These are phyloP conservation scores for Pinus taeda DNA, from an alignment of 75 land plant genomes.

Conservation along the genomic window DNA sequence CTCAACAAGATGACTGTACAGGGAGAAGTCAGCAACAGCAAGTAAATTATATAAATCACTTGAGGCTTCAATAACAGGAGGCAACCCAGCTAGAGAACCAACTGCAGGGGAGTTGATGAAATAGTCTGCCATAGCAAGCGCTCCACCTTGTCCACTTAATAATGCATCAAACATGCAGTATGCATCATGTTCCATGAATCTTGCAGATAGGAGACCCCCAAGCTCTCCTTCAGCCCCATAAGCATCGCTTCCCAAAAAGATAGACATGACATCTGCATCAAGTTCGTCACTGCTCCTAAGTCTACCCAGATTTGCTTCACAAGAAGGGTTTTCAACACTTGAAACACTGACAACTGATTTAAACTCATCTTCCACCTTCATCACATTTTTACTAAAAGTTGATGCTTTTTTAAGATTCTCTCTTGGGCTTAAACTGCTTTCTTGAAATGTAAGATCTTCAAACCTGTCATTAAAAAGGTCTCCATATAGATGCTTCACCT, in stretches of 20 bases:
- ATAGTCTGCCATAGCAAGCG: conserved; percentile 74
- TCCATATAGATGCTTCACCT: conserved; percentile 55
- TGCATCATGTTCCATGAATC: conserved; percentile 95
- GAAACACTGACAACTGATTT: not conserved
- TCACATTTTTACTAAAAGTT: conserved; percentile 7
- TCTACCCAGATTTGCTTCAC: conserved; percentile 15
- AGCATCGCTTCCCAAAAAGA: conserved; percentile 68
- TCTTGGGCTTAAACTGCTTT: not conserved
- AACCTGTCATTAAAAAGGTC: conserved; percentile 81
- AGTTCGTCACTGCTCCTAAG: conserved; percentile 37
- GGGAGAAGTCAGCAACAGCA: conserved; percentile 60
- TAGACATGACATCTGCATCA: conserved; percentile 52
- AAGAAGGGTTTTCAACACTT: conserved; percentile 6
- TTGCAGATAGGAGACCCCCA: conserved; percentile 73
- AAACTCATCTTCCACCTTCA: conserved; percentile 20
- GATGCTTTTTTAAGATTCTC: not conserved
- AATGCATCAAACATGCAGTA: conserved; percentile 91
- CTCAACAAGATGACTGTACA: conserved; percentile 80
- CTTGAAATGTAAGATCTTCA: conserved; percentile 42
- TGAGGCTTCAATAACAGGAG: conserved; percentile 82
- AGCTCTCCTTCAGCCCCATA: conserved; percentile 97
- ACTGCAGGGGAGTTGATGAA: conserved; percentile 41
- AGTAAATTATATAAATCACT: conserved; percentile 70
- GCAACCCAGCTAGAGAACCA: conserved; percentile 36
- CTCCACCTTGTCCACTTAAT: conserved; percentile 61